Evolutionary conservation across 2,329 filamentous ascomycete genomes (phyloP).

Genomic region (Colletotrichum scovillei): DNA sequence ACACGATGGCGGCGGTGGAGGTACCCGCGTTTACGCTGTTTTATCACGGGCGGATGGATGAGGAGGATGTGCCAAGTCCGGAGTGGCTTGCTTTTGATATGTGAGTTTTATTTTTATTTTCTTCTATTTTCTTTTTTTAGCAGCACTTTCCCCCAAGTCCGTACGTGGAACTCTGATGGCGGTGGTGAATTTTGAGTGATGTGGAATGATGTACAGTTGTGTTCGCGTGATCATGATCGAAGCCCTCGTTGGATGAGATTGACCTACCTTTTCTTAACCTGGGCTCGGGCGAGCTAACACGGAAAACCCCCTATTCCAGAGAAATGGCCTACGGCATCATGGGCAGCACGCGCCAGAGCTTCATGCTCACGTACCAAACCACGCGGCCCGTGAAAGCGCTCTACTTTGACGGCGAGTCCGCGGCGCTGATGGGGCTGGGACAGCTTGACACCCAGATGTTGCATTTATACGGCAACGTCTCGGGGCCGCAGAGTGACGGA

Average conservation of each 20-base stretch:
- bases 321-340: conserved; percentile 67
- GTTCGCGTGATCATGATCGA: too few species aligned
- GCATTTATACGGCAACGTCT: conserved; percentile 58
- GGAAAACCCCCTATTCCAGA: conserved; percentile 34
- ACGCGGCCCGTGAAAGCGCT: conserved; percentile 53
- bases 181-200: too few species aligned
- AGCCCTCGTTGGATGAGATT: too few species aligned
- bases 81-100: conserved; percentile 65
- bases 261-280: too few species aligned
- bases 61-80: conserved; percentile 54
- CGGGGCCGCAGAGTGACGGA: conserved; percentile 42
- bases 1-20: conserved; percentile 57
- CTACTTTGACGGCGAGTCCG: conserved; percentile 64
- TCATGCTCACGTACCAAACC: conserved; percentile 61
- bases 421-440: conserved; percentile 57
- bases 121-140: too few species aligned
- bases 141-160: too few species aligned
- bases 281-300: background rate
- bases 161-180: too few species aligned
- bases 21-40: conserved; percentile 59
- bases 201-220: too few species aligned
- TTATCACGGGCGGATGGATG: conserved; percentile 59
- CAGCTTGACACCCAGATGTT: conserved; percentile 62
- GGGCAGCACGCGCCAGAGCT: conserved; percentile 54
- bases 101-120: conserved; percentile 36